phyloP scores from a whole-genome alignment of 2,329 filamentous ascomycete genomes.

The Colletotrichum somersetense region DNA sequence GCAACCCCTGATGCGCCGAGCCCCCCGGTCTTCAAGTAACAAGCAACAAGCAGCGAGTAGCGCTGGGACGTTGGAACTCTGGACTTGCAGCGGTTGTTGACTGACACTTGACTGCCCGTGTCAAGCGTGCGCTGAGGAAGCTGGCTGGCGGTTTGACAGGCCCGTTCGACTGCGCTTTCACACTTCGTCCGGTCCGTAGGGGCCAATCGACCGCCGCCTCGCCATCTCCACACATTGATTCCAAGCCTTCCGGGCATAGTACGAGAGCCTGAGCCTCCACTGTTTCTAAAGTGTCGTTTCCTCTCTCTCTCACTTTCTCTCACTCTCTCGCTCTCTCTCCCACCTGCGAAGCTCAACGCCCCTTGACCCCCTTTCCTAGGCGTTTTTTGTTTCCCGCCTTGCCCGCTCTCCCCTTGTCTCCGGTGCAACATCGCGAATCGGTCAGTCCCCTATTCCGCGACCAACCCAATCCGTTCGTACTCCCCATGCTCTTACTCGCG shows the following conservation, averaged over 20 bases:
- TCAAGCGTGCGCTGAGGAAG: neutral
- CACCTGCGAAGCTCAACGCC: slow-evolving; percentile 10
- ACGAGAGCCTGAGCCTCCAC: slow-evolving; percentile 22
- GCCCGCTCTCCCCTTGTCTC: neutral
- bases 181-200: neutral
- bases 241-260: slow-evolving; percentile 36
- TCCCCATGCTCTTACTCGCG: neutral
- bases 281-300: slow-evolving; percentile 35
- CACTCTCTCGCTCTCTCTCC: neutral
- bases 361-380: slow-evolving; percentile 39
- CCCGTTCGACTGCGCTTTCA: slow-evolving; percentile 13
- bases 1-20: slow-evolving; percentile 30
- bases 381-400: slow-evolving; percentile 17
- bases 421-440: slow-evolving; percentile 37
- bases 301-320: slow-evolving; percentile 5
- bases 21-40: slow-evolving; percentile 27
- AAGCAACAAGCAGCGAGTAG: slow-evolving; percentile 8
- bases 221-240: slow-evolving; percentile 38
- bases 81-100: slow-evolving; percentile 21
- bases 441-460: neutral
- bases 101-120: neutral
- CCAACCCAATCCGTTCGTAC: slow-evolving; percentile 2
- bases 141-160: slow-evolving; percentile 12
- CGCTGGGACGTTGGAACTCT: slow-evolving; percentile 19
- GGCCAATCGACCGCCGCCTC: neutral